phyloP scores from a whole-genome alignment of 2,329 filamentous ascomycete species.

The Stagonosporopsis rhizophila region DNA sequence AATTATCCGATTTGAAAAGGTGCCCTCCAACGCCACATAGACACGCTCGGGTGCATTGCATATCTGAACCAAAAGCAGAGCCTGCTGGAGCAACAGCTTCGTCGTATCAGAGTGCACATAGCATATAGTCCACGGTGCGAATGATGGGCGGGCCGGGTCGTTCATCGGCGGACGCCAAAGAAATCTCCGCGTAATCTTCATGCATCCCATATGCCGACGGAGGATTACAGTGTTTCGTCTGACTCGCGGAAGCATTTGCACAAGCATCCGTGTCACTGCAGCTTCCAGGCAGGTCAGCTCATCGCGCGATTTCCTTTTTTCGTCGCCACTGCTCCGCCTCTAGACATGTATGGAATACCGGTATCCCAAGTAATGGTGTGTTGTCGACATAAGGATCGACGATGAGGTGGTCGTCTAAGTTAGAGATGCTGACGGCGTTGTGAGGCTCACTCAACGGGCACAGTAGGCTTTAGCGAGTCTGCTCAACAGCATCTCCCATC shows the following conservation, averaged over 20 bases:
- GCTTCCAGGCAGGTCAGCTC: slow-evolving; percentile 2
- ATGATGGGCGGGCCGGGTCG: slow-evolving; percentile 4
- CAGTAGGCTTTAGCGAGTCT: slow-evolving; percentile 7
- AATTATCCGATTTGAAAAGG: not conserved
- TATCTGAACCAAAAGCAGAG: not conserved
- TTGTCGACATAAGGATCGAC: slow-evolving; percentile 8
- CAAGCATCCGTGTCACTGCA: slow-evolving; percentile 9
- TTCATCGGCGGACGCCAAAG: slow-evolving; percentile 4
- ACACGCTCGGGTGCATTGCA: not conserved
- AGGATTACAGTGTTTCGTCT: slow-evolving; percentile 1
- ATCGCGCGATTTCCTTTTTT: slow-evolving; percentile 5
- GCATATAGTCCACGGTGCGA: not conserved
- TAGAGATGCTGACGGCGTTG: slow-evolving; percentile 5
- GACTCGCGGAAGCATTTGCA: slow-evolving; percentile 10
- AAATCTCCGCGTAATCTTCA: slow-evolving; percentile 2
- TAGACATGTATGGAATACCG: not conserved
- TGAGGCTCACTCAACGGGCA: slow-evolving; percentile 15
- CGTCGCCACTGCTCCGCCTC: not conserved
- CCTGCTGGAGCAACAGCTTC: not conserved
- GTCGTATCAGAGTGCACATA: not conserved
- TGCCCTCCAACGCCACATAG: not conserved
- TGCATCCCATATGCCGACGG: not conserved
- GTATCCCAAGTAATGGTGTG: slow-evolving; percentile 5
- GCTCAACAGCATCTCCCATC: slow-evolving; percentile 11
- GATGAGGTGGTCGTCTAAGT: slow-evolving; percentile 3